Evolutionary conservation across 139 green algal genomes (phyloP).

Genomic region (Choricystis sp.): DNA sequence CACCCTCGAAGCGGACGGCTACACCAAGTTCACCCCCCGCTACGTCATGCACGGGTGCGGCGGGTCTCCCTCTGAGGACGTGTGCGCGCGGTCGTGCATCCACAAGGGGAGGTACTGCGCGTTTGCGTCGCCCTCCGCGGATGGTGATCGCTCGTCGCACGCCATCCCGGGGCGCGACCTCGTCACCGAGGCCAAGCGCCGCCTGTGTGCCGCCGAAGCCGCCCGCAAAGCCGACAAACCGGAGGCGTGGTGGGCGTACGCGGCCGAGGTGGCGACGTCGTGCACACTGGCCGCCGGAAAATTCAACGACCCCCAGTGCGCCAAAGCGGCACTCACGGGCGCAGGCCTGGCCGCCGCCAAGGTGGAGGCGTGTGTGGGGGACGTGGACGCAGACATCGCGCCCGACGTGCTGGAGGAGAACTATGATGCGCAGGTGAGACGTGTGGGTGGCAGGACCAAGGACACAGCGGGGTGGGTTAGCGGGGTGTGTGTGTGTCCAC

Average conservation of each 20-base stretch:
- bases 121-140: not conserved
- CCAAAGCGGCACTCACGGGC: constrained; percentile 18
- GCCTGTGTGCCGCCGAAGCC: constrained; percentile 41
- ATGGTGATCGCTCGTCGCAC: not conserved
- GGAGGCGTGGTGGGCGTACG: constrained; percentile 56
- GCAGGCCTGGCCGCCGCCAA: constrained; percentile 16
- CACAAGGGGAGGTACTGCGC: constrained; percentile 15
- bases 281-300: constrained; percentile 29
- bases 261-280: constrained; percentile 17
- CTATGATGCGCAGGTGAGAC: constrained; percentile 1
- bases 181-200: constrained; percentile 45
- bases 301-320: constrained; percentile 24
- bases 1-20: constrained; percentile 25
- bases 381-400: constrained; percentile 13
- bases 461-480: no score
- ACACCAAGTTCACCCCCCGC: constrained; percentile 46
- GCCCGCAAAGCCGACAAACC: constrained; percentile 18
- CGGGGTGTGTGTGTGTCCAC: no score
- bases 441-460: no score
- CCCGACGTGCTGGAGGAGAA: constrained; percentile 29
- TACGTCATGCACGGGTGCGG: constrained; percentile 43
- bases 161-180: constrained; percentile 26
- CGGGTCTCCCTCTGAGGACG: constrained; percentile 2
- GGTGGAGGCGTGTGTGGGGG: constrained; percentile 32
- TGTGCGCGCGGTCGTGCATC: constrained; percentile 41